phyloP scores from a whole-genome alignment of 148 eudicot genomes.

The Chenopodium formosanum region DNA sequence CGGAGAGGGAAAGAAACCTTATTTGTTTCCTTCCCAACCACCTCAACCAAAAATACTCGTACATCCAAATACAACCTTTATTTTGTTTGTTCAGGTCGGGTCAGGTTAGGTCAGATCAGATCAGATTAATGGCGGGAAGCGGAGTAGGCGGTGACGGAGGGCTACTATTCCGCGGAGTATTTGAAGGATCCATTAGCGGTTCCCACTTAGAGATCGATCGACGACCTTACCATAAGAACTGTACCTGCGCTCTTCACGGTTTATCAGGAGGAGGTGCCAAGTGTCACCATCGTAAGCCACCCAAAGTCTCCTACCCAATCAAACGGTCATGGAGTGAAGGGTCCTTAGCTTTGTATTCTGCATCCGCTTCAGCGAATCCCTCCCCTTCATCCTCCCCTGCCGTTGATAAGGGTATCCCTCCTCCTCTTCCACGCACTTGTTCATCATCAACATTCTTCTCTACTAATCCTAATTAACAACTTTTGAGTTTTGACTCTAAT shows the following conservation, averaged over 20 bases:
- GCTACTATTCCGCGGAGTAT: conserved; percentile 16
- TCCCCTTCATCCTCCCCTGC: conserved; percentile 17
- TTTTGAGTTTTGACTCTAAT: not conserved
- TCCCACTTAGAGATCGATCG: conserved; percentile 17
- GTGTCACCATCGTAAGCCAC: not conserved
- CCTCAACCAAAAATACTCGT: not conserved
- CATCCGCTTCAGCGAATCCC: not conserved
- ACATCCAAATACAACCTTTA: too few relatives aligned
- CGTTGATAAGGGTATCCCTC: not conserved
- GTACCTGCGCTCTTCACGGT: conserved; percentile 24
- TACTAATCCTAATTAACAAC: not conserved
- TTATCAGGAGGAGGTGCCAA: not conserved
- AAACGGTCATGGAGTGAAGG: conserved; percentile 27
- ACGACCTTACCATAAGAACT: conserved; percentile 29
- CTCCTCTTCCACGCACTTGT: not conserved
- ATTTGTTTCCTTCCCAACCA: not conserved
- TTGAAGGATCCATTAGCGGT: conserved; percentile 17
- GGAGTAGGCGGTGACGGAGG: conserved; percentile 8
- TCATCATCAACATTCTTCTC: not conserved
- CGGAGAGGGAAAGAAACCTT: not conserved
- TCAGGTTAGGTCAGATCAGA: too few relatives aligned
- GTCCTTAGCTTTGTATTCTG: conserved; percentile 16
- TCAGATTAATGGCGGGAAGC: not conserved
- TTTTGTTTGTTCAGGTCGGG: too few relatives aligned
- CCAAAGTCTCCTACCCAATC: conserved; percentile 51